Evolutionary conservation across 2,329 filamentous ascomycete genomes (phyloP), one percentile per base, ranked within the genome.

Genomic region (Fusarium nurragi): DNA sequence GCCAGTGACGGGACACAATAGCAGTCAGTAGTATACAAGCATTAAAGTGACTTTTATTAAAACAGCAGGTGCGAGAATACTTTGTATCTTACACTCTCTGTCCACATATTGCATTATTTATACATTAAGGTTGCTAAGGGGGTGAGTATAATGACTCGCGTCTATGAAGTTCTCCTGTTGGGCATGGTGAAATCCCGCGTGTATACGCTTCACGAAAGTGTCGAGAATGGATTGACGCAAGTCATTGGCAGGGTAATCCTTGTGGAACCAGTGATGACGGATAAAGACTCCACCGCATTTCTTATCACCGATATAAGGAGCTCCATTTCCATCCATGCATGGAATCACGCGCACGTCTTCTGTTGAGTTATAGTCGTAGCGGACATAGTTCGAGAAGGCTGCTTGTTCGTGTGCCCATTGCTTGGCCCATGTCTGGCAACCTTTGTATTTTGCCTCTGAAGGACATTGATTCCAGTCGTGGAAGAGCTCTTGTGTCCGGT

Each of bases 321-420:
- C 56, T 34, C 71, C 71, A 51, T 73, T 73, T 28, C 64, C 71
- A 34, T 72, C 69, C 47, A 60, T 65, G 48, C 71, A 73, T 6
- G 64, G 60, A 8, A 71, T 70, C 3, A 54, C 55, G 4, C 54
- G 48, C 4, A 73, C 37, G 16, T 73, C 70, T 8, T 70, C 63
- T 2, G 58, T 19, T 6, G 43, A 44, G 38, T 67, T 69, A 39
- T 73, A 73, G 30, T 65, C 65, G 51, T 73, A 73, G 18, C 71
- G 71, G 1, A 73, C 44, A 51, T 68, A 58, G 47, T 69, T 65
- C 9, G 63, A 67, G 30, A 73, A 71, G 5, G 71, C 71, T 4
- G 71, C 71, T 60, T 73, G 71, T 55, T 73, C 71, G 54, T 73
- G 71, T 4, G 71, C 68, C 71, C 71, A 73, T 18, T 70, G 64